Base-by-base conservation (phyloP, 2,329 filamentous ascomycete species). In the Pestalotiopsis sp. region DNA sequence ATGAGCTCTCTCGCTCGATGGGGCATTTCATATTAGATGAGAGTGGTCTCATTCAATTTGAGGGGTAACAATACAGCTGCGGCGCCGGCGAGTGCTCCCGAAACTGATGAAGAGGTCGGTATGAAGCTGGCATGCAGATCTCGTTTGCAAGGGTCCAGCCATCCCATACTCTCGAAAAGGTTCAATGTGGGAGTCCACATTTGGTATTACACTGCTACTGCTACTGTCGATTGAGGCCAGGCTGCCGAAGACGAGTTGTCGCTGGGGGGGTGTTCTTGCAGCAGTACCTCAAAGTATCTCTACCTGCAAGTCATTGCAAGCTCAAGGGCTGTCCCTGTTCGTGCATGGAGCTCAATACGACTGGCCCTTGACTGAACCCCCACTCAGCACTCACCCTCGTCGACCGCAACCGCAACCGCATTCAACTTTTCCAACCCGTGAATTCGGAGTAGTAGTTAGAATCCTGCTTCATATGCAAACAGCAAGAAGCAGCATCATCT, bases 241-340 rank as follows among this genome's bases (percentile, higher is more conserved):
- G 14, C 58, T 23, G 25, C 58, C 58, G 25, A 23, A 17, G 6
- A 27, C 13, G 9, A 52, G 6, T 9, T 20, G 45, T 52, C 45
- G 45, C 20, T 52, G 45, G 45, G 45, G 45, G 23, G 31, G 7
- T 36, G 31, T 59, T 59, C 57, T 27, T 52, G 20, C 20, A 17
- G 57, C 23, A 27, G 65, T 59, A 67, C 31, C 58, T 52, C 41
- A 20, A 63, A 45, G 66, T 67, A 67, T 45, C 45, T 58, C 56
- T 67, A 67, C 66, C 20, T 67, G 65, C 65, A 67, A 41, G 65
- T 59, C 52, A 67, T 67, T 52, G n/a, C 52, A 52, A 20, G 13
- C 20, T 17, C 63, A 56, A 39, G 49, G 63, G 39, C 23, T 31
- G 25, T 27, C 41, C 14, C 39, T 58, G 65, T 27, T 38, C 23